Evolutionary conservation across 2,329 filamentous ascomycete genomes (phyloP).

Genomic region (Coniochaeta hoffmannii): DNA sequence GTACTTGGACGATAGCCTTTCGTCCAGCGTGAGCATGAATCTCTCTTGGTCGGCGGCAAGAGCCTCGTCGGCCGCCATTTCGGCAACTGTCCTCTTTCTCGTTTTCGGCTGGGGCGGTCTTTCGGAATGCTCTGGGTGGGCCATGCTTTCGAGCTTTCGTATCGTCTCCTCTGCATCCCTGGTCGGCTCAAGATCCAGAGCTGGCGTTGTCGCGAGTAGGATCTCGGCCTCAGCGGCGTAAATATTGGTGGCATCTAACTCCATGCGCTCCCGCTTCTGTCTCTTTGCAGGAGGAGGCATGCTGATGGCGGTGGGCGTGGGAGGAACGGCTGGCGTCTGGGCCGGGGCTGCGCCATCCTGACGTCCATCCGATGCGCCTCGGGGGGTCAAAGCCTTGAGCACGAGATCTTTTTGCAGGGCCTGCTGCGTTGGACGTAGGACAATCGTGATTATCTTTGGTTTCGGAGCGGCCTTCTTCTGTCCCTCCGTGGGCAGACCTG

Average conservation of each 20-base stretch:
- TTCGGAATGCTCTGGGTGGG: conserved; percentile 70
- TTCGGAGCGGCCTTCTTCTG: conserved; percentile 41
- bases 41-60: conserved; percentile 81
- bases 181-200: conserved; percentile 71
- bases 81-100: conserved; percentile 86
- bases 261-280: conserved; percentile 63
- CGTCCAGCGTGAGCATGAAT: conserved; percentile 89
- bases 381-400: conserved; percentile 67
- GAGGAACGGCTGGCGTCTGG: conserved; percentile 59
- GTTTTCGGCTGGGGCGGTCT: conserved; percentile 78
- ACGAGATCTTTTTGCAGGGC: conserved; percentile 69
- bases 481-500: conserved; percentile 37
- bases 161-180: conserved; percentile 62
- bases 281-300: conserved; percentile 58
- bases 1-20: conserved; percentile 59
- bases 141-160: conserved; percentile 60
- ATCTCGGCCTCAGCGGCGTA: conserved; percentile 71
- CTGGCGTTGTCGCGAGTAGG: conserved; percentile 63
- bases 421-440: conserved; percentile 76
- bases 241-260: conserved; percentile 68
- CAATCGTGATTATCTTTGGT: conserved; percentile 65
- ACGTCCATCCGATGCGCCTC: conserved; percentile 29
- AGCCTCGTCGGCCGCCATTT: conserved; percentile 92
- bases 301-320: conserved; percentile 52
- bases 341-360: conserved; percentile 47